Evolutionary conservation across 2,329 filamentous ascomycete species (phyloP), one percentile per base, ranked within the genome.

Genomic region (Cercospora nicotianae): DNA sequence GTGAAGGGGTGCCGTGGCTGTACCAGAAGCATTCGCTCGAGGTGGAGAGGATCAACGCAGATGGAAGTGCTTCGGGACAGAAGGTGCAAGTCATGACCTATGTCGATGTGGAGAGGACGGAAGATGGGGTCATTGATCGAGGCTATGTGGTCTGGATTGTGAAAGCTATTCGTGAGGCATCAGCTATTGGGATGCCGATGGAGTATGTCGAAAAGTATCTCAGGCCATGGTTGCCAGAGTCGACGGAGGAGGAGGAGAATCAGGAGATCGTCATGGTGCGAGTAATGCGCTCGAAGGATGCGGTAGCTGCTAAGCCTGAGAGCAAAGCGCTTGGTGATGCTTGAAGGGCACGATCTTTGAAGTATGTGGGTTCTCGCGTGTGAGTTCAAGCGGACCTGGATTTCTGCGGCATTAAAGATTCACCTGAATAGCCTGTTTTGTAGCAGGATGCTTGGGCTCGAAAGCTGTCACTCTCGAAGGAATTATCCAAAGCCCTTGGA

Each of bases 131-230:
- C 8, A 67, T 69, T 30, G 60, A 60, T 70, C 72, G 80, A 1
- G 88, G 90, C 79, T 90, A 90, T 72, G 77, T 90, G 7, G 80
- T 76, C 28, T 79, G 88, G 39, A 89, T 91, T 84, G 89, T 89
- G 74, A 78, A 77, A 67, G 88, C 86, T 1, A 86, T 61, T 23
- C 33, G 59, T 18, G 59, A 61, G 33, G 59, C 30, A 4, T 23
- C 30, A 1, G 20, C 28, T 3, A 26, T 61, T 12, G 59, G 59
- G 2, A 26, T 61, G 59, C 59, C 59, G 4, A 33, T 12, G 30
- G 72, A 67, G 30, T 90, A 89, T 77, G 85, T 87, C 4, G 76
- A 84, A 1, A 69, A 73, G 26, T 66, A 66, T 53, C 23, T 69
- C 23, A n/a, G 60, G 20, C 64, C 64, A 6, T 67, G 65, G 28